A percentile compares a stretch with the other conserved stretches of the same genome.
phyloP scores from a whole-genome alignment of 192 early-diverging fungal species.

The Backusella tarrabulga region DNA sequence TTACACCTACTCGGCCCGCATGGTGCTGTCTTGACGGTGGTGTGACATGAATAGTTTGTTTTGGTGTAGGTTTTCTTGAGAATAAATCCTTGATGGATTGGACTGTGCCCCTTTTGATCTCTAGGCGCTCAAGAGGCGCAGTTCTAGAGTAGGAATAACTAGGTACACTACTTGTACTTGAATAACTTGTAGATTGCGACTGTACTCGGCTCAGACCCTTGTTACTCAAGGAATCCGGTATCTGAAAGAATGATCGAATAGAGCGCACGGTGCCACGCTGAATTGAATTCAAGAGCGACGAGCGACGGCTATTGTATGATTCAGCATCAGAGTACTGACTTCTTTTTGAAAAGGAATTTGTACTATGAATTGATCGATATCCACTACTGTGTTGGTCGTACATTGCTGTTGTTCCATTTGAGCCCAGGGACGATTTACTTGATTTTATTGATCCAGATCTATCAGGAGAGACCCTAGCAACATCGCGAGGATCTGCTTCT shows the following conservation, averaged over 20 bases:
- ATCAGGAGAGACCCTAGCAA: constrained; percentile 17
- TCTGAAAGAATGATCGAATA: constrained; percentile 27
- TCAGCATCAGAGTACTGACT: constrained; percentile 2
- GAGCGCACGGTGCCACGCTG: constrained; percentile 29
- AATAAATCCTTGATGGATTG: constrained; percentile 21
- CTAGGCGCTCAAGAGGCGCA: constrained; percentile 3
- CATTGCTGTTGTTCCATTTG: neutral
- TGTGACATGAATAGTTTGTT: neutral
- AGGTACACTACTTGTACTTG: neutral
- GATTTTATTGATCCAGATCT: constrained; percentile 11
- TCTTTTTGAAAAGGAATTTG: neutral
- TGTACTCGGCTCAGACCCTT: constrained; percentile 10
- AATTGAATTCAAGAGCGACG: constrained; percentile 21
- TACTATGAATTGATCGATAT: neutral
- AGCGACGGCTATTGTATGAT: neutral
- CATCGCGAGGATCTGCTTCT: constrained; percentile 32
- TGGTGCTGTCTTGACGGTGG: constrained; percentile 1
- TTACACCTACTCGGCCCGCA: neutral
- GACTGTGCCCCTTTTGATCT: constrained; percentile 22
- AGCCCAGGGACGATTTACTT: neutral
- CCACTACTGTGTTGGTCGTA: neutral
- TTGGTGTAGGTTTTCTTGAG: neutral
- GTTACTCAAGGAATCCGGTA: constrained; percentile 19
- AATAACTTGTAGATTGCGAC: constrained; percentile 6
- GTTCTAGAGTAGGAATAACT: neutral